A percentile compares a stretch with the other conserved stretches of the same genome.
Evolutionary conservation across 2,329 filamentous ascomycete species (phyloP).

Genomic region (Penicillium sp.): DNA sequence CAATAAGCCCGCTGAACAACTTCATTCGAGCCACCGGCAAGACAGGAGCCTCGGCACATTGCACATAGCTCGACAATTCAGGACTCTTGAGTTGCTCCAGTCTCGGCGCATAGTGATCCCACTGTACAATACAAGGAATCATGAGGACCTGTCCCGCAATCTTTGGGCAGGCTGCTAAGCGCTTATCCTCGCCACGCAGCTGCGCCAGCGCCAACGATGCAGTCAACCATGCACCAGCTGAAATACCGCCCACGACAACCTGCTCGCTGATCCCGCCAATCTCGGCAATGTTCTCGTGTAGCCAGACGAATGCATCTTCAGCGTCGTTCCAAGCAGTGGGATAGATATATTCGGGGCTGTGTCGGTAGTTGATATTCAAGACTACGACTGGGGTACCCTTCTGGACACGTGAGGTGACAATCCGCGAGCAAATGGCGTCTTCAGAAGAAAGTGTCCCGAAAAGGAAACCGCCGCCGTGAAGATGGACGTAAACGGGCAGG

Average conservation of each 20-base stretch:
- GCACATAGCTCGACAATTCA: slow-evolving; percentile 46
- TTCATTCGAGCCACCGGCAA: slow-evolving; percentile 43
- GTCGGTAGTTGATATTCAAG: slow-evolving; percentile 59
- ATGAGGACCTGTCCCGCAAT: slow-evolving; percentile 55
- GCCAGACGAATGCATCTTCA: slow-evolving; percentile 57
- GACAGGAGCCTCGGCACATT: slow-evolving; percentile 53
- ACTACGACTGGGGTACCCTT: slow-evolving; percentile 42
- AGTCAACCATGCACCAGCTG: slow-evolving; percentile 49
- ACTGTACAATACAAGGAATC: slow-evolving; percentile 50
- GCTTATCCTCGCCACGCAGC: slow-evolving; percentile 29
- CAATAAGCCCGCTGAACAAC: slow-evolving; percentile 32
- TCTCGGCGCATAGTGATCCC: slow-evolving; percentile 37
- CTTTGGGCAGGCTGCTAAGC: slow-evolving; percentile 22
- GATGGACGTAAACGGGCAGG: slow-evolving; percentile 53
- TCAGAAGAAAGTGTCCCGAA: slow-evolving; percentile 57
- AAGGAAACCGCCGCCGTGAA: slow-evolving; percentile 59
- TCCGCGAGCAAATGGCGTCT: slow-evolving; percentile 52
- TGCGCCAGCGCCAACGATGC: slow-evolving; percentile 46
- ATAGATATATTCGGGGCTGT: slow-evolving; percentile 56
- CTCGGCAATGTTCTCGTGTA: slow-evolving; percentile 46
- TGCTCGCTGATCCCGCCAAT: slow-evolving; percentile 42
- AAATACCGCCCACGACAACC: slow-evolving; percentile 52
- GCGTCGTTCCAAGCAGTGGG: slow-evolving; percentile 55
- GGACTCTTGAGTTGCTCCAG: slow-evolving; percentile 40
- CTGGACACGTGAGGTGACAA: slow-evolving; percentile 40